Evolutionary conservation across 2,329 filamentous ascomycete genomes (phyloP), one percentile per base, ranked within the genome.

Genomic region (Clarireedia hainanense): DNA sequence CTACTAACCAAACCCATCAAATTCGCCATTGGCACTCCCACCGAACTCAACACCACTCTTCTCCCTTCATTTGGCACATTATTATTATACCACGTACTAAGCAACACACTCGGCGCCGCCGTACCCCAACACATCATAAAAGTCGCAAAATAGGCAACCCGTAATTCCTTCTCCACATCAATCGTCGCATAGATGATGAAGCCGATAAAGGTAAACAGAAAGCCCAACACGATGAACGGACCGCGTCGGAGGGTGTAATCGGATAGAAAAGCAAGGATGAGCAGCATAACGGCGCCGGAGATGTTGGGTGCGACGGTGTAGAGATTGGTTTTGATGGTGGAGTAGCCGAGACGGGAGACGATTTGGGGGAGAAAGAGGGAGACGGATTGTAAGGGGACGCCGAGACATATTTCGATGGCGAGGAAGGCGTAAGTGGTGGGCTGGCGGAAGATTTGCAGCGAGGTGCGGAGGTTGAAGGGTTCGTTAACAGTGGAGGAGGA

Each of bases 231-330:
- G 62, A 92, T 85, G 67, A 91, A 91, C 0, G 87, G 86, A 54
- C 85, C 62, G 42, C 67, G 54, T 17, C 60, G 52, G 6, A 64
- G 58, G 1, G 60, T 64, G 43, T 75, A 77, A 65, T 92, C 88
- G 2, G 84, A 88, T 4, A 78, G 71, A 63, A 90, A 91, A 0
- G 86, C 88, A 0, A 91, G 74, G 14, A 91, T 71, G 0, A 92
- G 74, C 3, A 91, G 74, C 77, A 90, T 84, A 1, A 80, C 79
- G 0, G 88, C 86, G 1, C 88, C 89, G 0, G 81, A 82, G 47
- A 89, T 78, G 64, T 91, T 92, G 1, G 89, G 89, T 0, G 88
- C 89, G 0, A 92, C 88, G 0, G 88, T 91, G 71, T 88, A 91
- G 0, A 92, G 76, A 64, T 94, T 92, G 0, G 88, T 91, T 68